Evolutionary conservation across 257 asterid genomes (phyloP).

Genomic region (Striga asiatica): DNA sequence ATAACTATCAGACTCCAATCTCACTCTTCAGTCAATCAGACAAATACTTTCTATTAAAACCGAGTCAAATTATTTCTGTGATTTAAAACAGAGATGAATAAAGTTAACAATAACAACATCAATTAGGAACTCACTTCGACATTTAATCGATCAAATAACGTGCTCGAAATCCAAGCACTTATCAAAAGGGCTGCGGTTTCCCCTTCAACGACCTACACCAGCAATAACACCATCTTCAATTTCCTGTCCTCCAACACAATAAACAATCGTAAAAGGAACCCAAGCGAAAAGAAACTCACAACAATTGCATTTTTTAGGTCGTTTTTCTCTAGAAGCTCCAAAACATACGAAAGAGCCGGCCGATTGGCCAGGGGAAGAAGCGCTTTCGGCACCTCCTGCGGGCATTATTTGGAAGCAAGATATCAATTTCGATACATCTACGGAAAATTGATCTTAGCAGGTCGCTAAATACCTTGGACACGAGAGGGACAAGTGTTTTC

Average conservation of each 20-base stretch:
- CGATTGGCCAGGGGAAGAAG: slow-evolving; percentile 78
- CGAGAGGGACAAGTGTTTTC: slow-evolving; percentile 73
- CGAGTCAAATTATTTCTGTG: neutral
- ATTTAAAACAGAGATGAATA: neutral
- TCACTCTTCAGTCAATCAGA: neutral
- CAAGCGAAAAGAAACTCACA: slow-evolving; percentile 24
- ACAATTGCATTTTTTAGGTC: slow-evolving; percentile 67
- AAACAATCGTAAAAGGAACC: neutral
- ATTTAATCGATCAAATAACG: slow-evolving; percentile 72
- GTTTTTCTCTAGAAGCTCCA: slow-evolving; percentile 73
- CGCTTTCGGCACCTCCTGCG: slow-evolving; percentile 85
- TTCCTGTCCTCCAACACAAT: slow-evolving; percentile 12
- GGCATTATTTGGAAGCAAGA: neutral
- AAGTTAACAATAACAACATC: neutral
- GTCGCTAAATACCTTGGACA: slow-evolving; percentile 49
- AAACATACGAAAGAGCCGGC: slow-evolving; percentile 70
- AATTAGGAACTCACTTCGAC: slow-evolving; percentile 52
- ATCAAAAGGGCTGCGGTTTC: slow-evolving; percentile 71
- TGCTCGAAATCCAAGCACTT: slow-evolving; percentile 79
- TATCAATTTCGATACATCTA: slow-evolving; percentile 2
- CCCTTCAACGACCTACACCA: slow-evolving; percentile 81
- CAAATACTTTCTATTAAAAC: neutral
- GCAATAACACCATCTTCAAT: slow-evolving; percentile 1
- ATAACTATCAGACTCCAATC: neutral
- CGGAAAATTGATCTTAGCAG: neutral